These are phyloP conservation scores for Sedum album DNA, from an alignment of 164 flowering plant genomes.

Conservation along the genomic window DNA sequence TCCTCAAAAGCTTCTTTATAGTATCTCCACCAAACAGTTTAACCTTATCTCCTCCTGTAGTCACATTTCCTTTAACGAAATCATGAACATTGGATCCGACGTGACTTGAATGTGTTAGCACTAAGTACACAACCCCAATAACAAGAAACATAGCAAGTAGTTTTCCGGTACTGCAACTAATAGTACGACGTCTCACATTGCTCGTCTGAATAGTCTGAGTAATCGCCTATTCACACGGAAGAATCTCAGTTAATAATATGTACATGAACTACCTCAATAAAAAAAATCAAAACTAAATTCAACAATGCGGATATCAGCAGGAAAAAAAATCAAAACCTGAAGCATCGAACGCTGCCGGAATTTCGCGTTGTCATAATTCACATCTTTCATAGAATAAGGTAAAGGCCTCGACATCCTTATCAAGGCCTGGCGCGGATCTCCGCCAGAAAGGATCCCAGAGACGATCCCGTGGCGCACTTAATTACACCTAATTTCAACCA, in stretches of 20 bases:
- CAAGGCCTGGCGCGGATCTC: background rate
- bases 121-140: constrained; percentile 40
- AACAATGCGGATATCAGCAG: background rate
- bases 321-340: constrained; percentile 26
- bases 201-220: constrained; percentile 40
- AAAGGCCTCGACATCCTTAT: constrained; percentile 55
- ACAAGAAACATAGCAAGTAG: constrained; percentile 57
- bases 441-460: background rate
- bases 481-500: background rate
- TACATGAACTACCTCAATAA: too few species aligned
- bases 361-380: constrained; percentile 86
- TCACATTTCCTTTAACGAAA: constrained; percentile 19
- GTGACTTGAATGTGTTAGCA: constrained; percentile 39
- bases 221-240: constrained; percentile 41
- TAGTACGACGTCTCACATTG: constrained; percentile 41
- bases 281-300: background rate
- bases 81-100: constrained; percentile 21
- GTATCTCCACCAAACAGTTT: constrained; percentile 20
- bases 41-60: constrained; percentile 18
- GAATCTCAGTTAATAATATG: background rate
- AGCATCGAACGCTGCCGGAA: constrained; percentile 69
- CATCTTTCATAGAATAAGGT: constrained; percentile 73
- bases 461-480: background rate
- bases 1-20: constrained; percentile 48
- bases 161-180: constrained; percentile 77